Base-by-base conservation (phyloP, 208 protist species). In the Acanthamoeba triangularis region DNA sequence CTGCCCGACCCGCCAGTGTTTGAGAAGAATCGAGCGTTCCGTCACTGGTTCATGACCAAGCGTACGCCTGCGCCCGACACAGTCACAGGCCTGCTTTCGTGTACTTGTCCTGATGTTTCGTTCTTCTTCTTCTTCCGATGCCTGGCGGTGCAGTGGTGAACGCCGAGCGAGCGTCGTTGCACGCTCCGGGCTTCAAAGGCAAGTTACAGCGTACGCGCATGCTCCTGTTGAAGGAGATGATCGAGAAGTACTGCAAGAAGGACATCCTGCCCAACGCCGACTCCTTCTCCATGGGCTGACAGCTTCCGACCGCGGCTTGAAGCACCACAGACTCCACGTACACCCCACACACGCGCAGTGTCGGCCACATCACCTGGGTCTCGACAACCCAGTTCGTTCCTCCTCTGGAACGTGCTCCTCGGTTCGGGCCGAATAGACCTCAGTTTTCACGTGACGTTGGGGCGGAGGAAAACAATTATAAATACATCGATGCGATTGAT, bases 81-180 rank as follows among this genome's bases (percentile, higher is more conserved):
- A 14, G 18, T 78, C 69, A n/a, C n/a, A n/a, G n/a, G n/a, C n/a
- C n/a, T n/a, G n/a, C n/a, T n/a, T n/a, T n/a, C n/a, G n/a, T 44
- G 18, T 78, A 3, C 69, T 33, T 30, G 30, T 35, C 54, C 28
- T 54, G 5, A 11, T 92, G 33, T 30, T 44, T 3, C n/a, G n/a
- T 63, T 41, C 30, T 59, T 14, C n/a, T n/a, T n/a, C n/a, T n/a
- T n/a, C n/a, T n/a, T n/a, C n/a, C n/a, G n/a, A n/a, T n/a, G n/a
- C n/a, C n/a, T n/a, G n/a, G n/a, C n/a, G n/a, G n/a, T 16, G 35
- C 54, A 84, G 90, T 94, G 37, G 44, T 94, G 16, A 76, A 94
- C 30, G 90, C 65, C 28, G 90, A 94, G 54, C 90, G 90, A 63
- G 69, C 90, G 14, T 28, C 90, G 23, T 49, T 69, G 33, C 90